These are phyloP conservation scores for Yamadazyma kanchanaburiensis DNA, from an alignment of 1,139 yeast genomes.

Conservation along the genomic window DNA sequence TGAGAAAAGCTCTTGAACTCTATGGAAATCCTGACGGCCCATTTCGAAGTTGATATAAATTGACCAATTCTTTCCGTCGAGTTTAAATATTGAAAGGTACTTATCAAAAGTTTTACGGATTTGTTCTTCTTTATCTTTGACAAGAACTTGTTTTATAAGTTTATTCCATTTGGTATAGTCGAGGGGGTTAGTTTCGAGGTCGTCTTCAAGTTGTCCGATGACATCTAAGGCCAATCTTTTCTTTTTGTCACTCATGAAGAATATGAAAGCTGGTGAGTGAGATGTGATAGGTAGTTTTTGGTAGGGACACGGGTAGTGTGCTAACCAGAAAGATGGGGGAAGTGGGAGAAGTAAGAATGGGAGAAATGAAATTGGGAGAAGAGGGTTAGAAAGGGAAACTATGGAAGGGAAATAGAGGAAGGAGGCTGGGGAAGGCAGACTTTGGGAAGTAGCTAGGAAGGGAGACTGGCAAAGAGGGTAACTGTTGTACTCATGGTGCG, in stretches of 20 bases:
- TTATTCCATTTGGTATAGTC: conserved; percentile 58
- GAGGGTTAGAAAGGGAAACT: too few species aligned
- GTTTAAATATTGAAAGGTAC: conserved; percentile 64
- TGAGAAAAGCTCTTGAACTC: conserved; percentile 63
- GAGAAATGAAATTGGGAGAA: conserved; percentile 1
- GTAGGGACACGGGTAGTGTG: background rate
- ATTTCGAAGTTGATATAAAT: conserved; percentile 68
- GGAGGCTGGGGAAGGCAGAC: too few species aligned
- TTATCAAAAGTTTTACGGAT: conserved; percentile 58
- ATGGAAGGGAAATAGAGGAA: too few species aligned
- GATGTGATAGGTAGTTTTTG: background rate
- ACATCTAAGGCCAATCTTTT: conserved; percentile 42
- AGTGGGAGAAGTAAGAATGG: too few species aligned
- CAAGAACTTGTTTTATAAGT: conserved; percentile 51
- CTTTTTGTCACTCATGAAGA: conserved; percentile 15
- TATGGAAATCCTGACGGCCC: conserved; percentile 63
- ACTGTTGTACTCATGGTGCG: too few species aligned
- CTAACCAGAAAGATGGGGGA: background rate
- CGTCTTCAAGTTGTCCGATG: conserved; percentile 59
- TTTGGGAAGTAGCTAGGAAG: too few species aligned
- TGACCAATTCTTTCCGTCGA: conserved; percentile 67
- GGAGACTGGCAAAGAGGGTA: too few species aligned
- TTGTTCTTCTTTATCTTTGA: conserved; percentile 62
- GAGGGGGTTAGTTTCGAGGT: conserved; percentile 51
- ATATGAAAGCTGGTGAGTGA: background rate